A percentile compares a stretch with the other conserved stretches of the same genome.
These are phyloP conservation scores for Hypoxylon sp. DNA, from an alignment of 2,329 filamentous ascomycete species.

Conservation along the genomic window DNA sequence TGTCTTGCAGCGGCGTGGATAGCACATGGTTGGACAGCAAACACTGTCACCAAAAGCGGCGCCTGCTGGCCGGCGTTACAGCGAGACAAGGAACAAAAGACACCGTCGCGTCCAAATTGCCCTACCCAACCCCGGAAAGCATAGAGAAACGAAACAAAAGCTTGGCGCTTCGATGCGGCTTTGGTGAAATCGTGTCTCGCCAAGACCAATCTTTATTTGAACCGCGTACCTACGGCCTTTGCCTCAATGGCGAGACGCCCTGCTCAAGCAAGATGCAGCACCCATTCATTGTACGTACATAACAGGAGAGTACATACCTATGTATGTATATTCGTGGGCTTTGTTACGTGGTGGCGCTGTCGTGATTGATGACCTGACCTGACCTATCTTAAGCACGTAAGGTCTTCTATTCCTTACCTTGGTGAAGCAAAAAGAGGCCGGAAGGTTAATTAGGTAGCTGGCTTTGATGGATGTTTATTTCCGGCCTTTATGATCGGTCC, in stretches of 20 bases:
- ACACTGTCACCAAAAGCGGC: not conserved
- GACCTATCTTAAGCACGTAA: no score
- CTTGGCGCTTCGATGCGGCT: constrained; percentile 34
- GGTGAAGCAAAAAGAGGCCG: no score
- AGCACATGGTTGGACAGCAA: not conserved
- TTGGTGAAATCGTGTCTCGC: constrained; percentile 6
- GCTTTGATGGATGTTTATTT: no score
- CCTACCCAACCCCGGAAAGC: no score
- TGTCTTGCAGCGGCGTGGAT: no score
- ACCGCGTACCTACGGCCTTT: constrained; percentile 31
- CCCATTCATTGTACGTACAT: no score
- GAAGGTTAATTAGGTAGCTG: no score
- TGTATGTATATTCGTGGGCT: not conserved
- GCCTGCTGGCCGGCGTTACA: constrained; percentile 6
- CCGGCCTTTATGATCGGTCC: no score
- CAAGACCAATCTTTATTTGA: constrained; percentile 30
- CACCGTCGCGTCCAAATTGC: constrained; percentile 10
- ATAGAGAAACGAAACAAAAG: constrained; percentile 1
- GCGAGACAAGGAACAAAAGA: constrained; percentile 1
- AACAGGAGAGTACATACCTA: constrained; percentile 8
- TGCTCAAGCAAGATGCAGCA: no score
- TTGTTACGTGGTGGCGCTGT: not conserved
- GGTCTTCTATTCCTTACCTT: no score
- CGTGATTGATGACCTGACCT: no score
- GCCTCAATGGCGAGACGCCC: constrained; percentile 27